Evolutionary conservation across 2,329 filamentous ascomycete species (phyloP), one percentile per base, ranked within the genome.

Genomic region (Aspergillus pseudonomiae): DNA sequence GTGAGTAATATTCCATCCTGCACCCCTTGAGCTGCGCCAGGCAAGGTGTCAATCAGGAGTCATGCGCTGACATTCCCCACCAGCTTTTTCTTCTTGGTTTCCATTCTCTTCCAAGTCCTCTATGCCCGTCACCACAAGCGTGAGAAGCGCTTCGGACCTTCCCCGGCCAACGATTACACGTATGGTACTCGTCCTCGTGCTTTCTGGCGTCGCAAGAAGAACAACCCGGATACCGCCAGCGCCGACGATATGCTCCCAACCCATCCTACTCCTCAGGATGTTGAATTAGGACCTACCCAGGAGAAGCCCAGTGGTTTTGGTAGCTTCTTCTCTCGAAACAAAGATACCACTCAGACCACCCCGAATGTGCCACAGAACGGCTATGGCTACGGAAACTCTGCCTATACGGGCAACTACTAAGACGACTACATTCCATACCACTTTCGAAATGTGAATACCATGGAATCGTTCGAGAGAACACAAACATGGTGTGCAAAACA

Each of bases 41-140:
- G 11, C 48, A n/a, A 28, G 6, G 12, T 48, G 45, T 26, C 45
- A 26, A 48, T 53, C 6, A 41, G 12, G 2, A 16, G 30, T 32
- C 21, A 43, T 63, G 32, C 50, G 9, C 21, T 41, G 55, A 65
- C 60, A 30, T 36, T 59, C 30, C 62, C 19, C 16, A 53, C 19
- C 56, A 91, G 88, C 56, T 77, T 91, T 80, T 88, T 94, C 78
- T 95, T 94, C 84, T 74, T 92, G 71, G 73, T 92, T 73, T 92
- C 91, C 57, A 87, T 91, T 59, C 75, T 89, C 63, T 82, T 91
- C 66, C 91, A 94, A 73, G 67, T 92, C 57, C 82, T 85, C 57
- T 85, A 94, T 53, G 86, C 86, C 70, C 88, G 89, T 64, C 84
- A 91, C 77, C 90, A 91, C 82, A 88, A 88, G 80, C 89, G 88